Percentiles rank a stretch among this genome's conserved stretches.
phyloP scores from a whole-genome alignment of 768 basidiomycete species.

The Hirschioporus abietinus region DNA sequence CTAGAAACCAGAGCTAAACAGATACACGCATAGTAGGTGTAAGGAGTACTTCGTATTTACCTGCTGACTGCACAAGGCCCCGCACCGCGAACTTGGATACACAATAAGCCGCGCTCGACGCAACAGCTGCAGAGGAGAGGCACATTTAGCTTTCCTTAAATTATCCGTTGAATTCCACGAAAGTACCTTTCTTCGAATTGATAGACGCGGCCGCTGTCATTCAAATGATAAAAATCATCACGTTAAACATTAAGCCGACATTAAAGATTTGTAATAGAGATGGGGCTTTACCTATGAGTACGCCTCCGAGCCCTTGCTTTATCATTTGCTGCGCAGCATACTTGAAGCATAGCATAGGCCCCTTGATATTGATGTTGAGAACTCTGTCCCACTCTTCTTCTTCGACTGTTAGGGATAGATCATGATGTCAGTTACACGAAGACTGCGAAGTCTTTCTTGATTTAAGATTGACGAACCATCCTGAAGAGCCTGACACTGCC shows the following conservation, averaged over 20 bases:
- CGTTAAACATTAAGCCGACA: neutral
- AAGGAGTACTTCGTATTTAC: constrained; percentile 2
- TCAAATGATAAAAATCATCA: neutral
- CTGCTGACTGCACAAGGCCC: constrained; percentile 20
- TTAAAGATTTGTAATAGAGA: neutral
- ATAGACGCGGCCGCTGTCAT: neutral
- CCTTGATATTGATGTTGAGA: constrained; percentile 7
- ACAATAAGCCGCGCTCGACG: constrained; percentile 8
- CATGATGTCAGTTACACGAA: neutral
- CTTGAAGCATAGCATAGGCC: constrained; percentile 10
- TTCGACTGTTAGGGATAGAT: neutral
- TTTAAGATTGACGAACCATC: constrained; percentile 4
- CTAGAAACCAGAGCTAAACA: neutral
- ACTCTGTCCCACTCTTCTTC: constrained; percentile 13
- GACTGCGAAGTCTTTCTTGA: neutral
- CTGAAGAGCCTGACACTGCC: constrained; percentile 3
- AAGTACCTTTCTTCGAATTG: neutral
- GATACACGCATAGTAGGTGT: neutral
- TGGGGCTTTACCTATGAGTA: constrained; percentile 7
- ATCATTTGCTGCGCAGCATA: constrained; percentile 12
- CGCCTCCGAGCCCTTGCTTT: constrained; percentile 11
- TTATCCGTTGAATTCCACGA: neutral
- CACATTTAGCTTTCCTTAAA: neutral
- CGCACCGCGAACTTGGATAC: constrained; percentile 20
- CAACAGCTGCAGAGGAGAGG: neutral